Evolutionary conservation across 2,329 filamentous ascomycete species (phyloP).

Genomic region (Rhynchosporium graminicola): DNA sequence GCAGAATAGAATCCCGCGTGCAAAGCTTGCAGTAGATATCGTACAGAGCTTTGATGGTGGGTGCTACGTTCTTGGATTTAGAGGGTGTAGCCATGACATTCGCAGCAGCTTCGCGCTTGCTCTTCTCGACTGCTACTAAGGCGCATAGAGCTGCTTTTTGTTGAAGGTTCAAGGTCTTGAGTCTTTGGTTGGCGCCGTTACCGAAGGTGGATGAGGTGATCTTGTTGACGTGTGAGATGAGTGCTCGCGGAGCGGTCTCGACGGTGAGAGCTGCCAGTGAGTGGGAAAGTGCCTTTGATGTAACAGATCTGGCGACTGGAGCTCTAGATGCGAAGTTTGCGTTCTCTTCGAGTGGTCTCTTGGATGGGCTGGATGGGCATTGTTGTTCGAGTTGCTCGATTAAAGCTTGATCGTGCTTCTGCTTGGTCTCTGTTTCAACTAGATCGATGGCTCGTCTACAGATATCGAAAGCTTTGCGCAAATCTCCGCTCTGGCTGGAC

Average conservation of each 20-base stretch:
- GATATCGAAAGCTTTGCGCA: constrained; percentile 94
- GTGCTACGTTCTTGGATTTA: constrained; percentile 62
- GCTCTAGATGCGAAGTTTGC: constrained; percentile 66
- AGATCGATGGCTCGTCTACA: constrained; percentile 86
- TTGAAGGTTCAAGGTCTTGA: constrained; percentile 88
- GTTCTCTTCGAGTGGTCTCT: constrained; percentile 79
- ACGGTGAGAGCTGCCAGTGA: constrained; percentile 62
- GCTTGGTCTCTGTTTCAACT: constrained; percentile 79
- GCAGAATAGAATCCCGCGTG: constrained; percentile 82
- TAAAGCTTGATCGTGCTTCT: constrained; percentile 66
- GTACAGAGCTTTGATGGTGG: constrained; percentile 81
- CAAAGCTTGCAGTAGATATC: constrained; percentile 82
- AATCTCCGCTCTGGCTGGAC: constrained; percentile 87
- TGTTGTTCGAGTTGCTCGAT: constrained; percentile 57
- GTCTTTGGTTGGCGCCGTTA: constrained; percentile 81
- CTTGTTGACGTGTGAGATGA: constrained; percentile 87
- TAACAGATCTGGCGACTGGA: constrained; percentile 41
- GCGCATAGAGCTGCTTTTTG: constrained; percentile 95
- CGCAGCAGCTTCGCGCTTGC: constrained; percentile 57
- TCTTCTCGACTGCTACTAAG: constrained; percentile 81
- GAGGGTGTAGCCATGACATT: constrained; percentile 55
- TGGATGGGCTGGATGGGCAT: constrained; percentile 72
- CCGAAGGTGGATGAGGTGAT: constrained; percentile 88
- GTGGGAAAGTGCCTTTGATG: constrained; percentile 48
- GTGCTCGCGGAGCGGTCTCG: constrained; percentile 82